phyloP scores from a whole-genome alignment of 257 asterid species.

The Linderniella brevidens region DNA sequence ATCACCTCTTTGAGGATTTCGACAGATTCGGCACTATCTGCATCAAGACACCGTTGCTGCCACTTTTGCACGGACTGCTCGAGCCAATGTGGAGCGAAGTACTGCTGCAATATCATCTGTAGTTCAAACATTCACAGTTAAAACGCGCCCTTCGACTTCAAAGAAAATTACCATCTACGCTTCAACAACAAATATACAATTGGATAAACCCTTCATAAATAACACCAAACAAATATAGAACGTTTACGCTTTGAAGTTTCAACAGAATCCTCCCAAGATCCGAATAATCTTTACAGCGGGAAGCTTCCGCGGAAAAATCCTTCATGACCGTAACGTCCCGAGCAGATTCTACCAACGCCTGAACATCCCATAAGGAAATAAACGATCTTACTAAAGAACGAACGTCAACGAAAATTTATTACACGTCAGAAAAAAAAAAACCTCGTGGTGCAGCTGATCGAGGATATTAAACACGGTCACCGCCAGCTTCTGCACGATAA shows the following conservation, averaged over 20 bases:
- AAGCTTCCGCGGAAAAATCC: constrained; percentile 85
- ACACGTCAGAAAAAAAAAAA: constrained; percentile 15
- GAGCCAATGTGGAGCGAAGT: constrained; percentile 48
- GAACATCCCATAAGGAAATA: constrained; percentile 17
- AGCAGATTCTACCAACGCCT: constrained; percentile 77
- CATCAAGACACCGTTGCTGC: constrained; percentile 61
- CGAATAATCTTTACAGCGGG: constrained; percentile 61
- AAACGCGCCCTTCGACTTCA: constrained; percentile 10
- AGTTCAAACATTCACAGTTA: constrained; percentile 12
- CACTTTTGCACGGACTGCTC: constrained; percentile 43
- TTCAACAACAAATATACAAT: no score
- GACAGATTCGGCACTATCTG: constrained; percentile 60
- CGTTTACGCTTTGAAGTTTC: constrained; percentile 68
- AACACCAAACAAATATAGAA: constrained; percentile 4
- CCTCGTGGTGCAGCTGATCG: constrained; percentile 80
- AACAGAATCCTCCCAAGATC: constrained; percentile 86
- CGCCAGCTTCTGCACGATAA: constrained; percentile 86
- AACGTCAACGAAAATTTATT: constrained; percentile 1
- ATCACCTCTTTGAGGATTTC: constrained; percentile 83
- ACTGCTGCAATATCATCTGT: constrained; percentile 69
- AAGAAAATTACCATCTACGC: not conserved
- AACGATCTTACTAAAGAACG: constrained; percentile 9
- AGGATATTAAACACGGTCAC: constrained; percentile 68
- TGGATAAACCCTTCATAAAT: constrained; percentile 1
- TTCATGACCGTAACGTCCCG: constrained; percentile 66